A percentile compares a stretch with the other conserved stretches of the same genome.
phyloP scores from a whole-genome alignment of 139 green algal genomes.

The Micractinium conductrix region DNA sequence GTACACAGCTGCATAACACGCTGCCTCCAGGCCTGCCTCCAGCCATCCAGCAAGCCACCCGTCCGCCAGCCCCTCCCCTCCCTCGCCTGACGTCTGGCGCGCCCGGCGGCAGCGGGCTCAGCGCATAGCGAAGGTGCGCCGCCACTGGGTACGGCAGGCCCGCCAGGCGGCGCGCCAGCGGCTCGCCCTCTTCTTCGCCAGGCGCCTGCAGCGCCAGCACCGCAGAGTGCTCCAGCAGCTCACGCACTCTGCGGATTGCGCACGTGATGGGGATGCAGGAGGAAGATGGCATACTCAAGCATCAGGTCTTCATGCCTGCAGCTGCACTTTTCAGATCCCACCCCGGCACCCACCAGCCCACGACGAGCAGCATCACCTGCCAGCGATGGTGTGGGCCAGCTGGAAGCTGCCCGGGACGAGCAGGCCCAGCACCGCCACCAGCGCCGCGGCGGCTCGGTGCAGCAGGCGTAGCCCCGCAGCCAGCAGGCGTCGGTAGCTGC shows the following conservation, averaged over 20 bases:
- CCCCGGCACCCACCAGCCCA: too few relatives aligned
- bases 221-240: neutral
- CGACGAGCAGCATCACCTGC: too few relatives aligned
- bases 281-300: too few relatives aligned
- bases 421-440: neutral
- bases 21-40: too few relatives aligned
- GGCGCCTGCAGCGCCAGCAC: neutral
- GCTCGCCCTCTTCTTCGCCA: neutral
- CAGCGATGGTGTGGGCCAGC: neutral
- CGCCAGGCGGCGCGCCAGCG: slow-evolving; percentile 6
- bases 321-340: neutral
- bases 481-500: neutral
- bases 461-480: too few relatives aligned
- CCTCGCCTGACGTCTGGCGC: neutral
- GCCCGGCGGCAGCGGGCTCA: neutral
- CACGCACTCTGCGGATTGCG: neutral
- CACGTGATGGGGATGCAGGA: too few relatives aligned
- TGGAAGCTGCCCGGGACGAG: neutral
- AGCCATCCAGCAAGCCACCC: neutral
- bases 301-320: too few relatives aligned
- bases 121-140: neutral
- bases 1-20: too few relatives aligned
- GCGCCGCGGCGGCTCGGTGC: neutral
- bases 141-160: slow-evolving; percentile 1
- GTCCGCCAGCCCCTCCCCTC: neutral